These are phyloP conservation scores for Immersiporthe knoxdaviesiana DNA, from an alignment of 2,329 filamentous ascomycete genomes.

Conservation along the genomic window DNA sequence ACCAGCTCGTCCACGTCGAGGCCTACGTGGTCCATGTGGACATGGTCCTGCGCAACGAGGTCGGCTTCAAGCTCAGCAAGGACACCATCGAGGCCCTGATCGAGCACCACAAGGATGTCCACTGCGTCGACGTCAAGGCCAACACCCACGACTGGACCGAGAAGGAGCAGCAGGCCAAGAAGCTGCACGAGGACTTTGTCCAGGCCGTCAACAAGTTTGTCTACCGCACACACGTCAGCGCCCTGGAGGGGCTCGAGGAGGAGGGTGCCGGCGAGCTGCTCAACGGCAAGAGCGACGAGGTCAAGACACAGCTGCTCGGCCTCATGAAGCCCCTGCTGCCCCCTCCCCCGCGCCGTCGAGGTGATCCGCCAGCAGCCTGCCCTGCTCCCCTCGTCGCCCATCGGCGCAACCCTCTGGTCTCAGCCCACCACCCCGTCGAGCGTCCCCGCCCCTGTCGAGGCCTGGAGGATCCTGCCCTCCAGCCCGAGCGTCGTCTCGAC, in stretches of 20 bases:
- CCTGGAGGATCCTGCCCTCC: conserved; percentile 90
- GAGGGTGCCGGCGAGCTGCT: conserved; percentile 93
- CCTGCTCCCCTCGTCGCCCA: conserved; percentile 80
- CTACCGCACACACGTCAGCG: conserved; percentile 84
- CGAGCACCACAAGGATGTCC: conserved; percentile 95
- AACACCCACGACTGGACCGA: conserved; percentile 94
- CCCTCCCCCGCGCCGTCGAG: conserved; percentile 84
- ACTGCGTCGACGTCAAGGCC: conserved; percentile 87
- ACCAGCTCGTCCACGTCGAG: conserved; percentile 89
- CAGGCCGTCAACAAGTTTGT: conserved; percentile 98
- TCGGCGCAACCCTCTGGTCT: conserved; percentile 78
- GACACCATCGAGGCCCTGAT: conserved; percentile 93
- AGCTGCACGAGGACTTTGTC: conserved; percentile 94
- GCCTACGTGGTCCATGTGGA: conserved; percentile 99
- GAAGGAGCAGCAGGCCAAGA: conserved; percentile 95
- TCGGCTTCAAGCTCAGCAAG: conserved; percentile 94
- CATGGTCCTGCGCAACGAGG: conserved; percentile 96
- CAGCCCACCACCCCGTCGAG: conserved; percentile 67
- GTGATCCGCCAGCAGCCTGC: conserved; percentile 85
- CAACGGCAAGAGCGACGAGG: conserved; percentile 87
- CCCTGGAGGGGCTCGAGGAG: conserved; percentile 94
- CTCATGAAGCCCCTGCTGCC: conserved; percentile 88
- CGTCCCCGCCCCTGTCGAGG: conserved; percentile 73
- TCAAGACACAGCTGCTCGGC: conserved; percentile 82
- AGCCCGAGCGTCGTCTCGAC: conserved; percentile 77